Base-by-base conservation (phyloP, 306 rosid genomes). In the Datisca glomerata region DNA sequence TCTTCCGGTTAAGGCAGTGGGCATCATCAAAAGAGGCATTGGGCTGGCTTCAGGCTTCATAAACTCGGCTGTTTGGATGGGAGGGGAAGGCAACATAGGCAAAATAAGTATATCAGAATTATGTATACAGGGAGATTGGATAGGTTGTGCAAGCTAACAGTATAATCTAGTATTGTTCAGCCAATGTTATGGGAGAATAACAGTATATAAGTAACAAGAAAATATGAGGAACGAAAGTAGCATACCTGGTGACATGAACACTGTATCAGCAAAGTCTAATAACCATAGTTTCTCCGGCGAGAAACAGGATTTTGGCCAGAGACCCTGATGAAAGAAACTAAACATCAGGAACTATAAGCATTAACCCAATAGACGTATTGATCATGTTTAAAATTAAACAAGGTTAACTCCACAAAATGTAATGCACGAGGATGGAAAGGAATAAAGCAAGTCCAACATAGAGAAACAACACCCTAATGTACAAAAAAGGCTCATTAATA, bases 61-160 rank as follows among this genome's bases (percentile, higher is more conserved):
- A 75, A 71, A 62, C 81, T 80, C 96, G 73, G 96, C 96, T 91
- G 95, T 89, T 79, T 82, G 68, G 72, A 67, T 61, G 84, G 98
- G 92, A 78, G 57, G 93, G 93, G 68, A 72, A 84, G 89, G 93
- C 79, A 76, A 76, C 72, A 86, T 55, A 72, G 91, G 93, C 73
- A 84, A 83, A 80, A 84, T 60, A 89, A 66, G 69, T 63, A 75
- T 78, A 91, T 91, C 96, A 91, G 96, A 67, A 67, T 72, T 75
- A 57, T 75, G 62, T 47, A 52, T 33, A 65, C 24, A 61, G 86
- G 95, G 91, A 62, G 68, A 66, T 66, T 54, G 78, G 93, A 70
- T 71, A 80, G 96, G 84, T 72, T 64, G 6, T n/a, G n/a, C 45
- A 36, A 54, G 39, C 59, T 41, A 53, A 18, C 49, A 41, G n/a